Conservation (phyloP, 2,329 filamentous ascomycete species). For the Pestalotiopsis sp. region DNA sequence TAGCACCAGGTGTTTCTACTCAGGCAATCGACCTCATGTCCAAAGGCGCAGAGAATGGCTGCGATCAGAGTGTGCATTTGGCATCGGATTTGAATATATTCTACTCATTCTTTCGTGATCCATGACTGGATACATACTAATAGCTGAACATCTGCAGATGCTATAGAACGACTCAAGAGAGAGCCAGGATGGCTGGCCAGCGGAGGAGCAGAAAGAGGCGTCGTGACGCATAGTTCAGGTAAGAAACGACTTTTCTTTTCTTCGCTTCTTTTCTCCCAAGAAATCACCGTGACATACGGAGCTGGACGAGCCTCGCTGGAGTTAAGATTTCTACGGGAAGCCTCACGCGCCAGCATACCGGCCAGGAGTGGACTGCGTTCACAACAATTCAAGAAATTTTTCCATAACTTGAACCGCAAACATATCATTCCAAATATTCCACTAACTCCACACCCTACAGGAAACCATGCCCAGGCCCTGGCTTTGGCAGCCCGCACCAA, state of each 20-base stretch:
- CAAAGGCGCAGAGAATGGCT: too few species aligned
- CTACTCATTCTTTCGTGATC: not conserved
- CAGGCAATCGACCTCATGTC: too few species aligned
- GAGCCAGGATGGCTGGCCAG: slow-evolving; percentile 64
- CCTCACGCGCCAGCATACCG: too few species aligned
- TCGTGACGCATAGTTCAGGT: slow-evolving; percentile 92
- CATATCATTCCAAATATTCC: not conserved
- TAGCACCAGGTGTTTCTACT: too few species aligned
- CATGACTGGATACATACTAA: not conserved
- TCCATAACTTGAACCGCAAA: too few species aligned
- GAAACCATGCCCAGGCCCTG: slow-evolving; percentile 94
- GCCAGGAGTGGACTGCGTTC: too few species aligned
- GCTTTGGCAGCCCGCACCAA: slow-evolving; percentile 79
- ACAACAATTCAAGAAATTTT: too few species aligned
- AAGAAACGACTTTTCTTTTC: slow-evolving; percentile 20
- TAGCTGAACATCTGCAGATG: slow-evolving; percentile 51
- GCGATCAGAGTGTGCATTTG: too few species aligned
- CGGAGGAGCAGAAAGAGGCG: slow-evolving; percentile 66
- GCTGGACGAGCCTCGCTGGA: too few species aligned
- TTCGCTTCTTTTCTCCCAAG: not conserved
- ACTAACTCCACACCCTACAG: slow-evolving; percentile 43
- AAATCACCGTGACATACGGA: not conserved
- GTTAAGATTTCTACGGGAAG: too few species aligned
- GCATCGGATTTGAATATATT: too few species aligned
- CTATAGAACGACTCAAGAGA: slow-evolving; percentile 69